Percentiles rank a stretch among this genome's conserved stretches.
phyloP scores from a whole-genome alignment of 2,329 filamentous ascomycete species.

The Alternaria alternata region DNA sequence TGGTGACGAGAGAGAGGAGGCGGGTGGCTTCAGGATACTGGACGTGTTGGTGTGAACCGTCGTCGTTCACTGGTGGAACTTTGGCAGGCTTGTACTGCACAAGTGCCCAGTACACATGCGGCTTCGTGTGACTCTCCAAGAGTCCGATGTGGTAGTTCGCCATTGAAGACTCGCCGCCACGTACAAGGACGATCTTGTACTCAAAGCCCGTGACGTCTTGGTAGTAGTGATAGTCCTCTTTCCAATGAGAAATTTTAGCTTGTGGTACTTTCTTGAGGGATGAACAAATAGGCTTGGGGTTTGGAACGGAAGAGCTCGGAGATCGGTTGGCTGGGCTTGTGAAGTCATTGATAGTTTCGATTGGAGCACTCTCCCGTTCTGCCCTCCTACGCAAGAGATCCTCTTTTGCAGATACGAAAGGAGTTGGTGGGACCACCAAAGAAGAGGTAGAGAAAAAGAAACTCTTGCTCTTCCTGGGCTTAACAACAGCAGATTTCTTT shows the following conservation, averaged over 20 bases:
- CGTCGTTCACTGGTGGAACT: neutral
- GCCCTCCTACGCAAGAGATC: slow-evolving; percentile 33
- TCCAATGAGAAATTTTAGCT: slow-evolving; percentile 48
- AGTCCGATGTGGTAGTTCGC: slow-evolving; percentile 60
- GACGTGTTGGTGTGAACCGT: neutral
- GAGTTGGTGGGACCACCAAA: neutral
- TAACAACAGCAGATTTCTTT: slow-evolving; percentile 16
- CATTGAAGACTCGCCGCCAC: slow-evolving; percentile 59
- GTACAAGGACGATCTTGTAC: slow-evolving; percentile 69
- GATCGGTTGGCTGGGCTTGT: neutral
- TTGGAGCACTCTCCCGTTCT: slow-evolving; percentile 21
- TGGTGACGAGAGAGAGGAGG: slow-evolving; percentile 23
- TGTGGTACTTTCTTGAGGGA: neutral
- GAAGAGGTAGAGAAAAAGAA: slow-evolving; percentile 33
- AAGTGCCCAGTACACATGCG: slow-evolving; percentile 43
- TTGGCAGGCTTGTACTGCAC: slow-evolving; percentile 35
- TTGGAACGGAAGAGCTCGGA: neutral
- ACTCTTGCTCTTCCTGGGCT: slow-evolving; percentile 24
- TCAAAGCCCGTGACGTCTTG: slow-evolving; percentile 67
- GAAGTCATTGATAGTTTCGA: slow-evolving; percentile 3
- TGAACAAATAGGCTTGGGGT: neutral
- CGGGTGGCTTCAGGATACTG: slow-evolving; percentile 16
- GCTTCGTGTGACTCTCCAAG: slow-evolving; percentile 44
- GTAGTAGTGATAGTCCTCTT: slow-evolving; percentile 67
- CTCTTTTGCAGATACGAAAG: slow-evolving; percentile 29